A percentile compares a stretch with the other conserved stretches of the same genome.
phyloP scores from a whole-genome alignment of 1,139 yeast genomes.

The Suhomyces coccinellae region DNA sequence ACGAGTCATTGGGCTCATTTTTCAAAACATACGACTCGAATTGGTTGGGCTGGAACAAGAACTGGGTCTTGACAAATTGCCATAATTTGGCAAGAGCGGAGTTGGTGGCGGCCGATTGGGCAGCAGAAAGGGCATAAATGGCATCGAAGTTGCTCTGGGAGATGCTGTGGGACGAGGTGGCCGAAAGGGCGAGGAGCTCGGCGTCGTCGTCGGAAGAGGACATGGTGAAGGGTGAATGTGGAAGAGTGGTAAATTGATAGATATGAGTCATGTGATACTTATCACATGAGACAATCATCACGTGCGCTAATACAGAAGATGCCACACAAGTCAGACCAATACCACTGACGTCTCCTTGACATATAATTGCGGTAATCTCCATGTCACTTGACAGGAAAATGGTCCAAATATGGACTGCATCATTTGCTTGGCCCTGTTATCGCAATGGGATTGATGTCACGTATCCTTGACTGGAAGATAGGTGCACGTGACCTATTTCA shows the following conservation, averaged over 20 bases:
- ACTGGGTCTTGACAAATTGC: slow-evolving; percentile 28
- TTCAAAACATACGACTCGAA: slow-evolving; percentile 43
- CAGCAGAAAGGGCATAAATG: slow-evolving; percentile 2
- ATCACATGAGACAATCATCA: too few relatives aligned
- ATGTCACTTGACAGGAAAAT: too few relatives aligned
- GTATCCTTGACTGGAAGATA: too few relatives aligned
- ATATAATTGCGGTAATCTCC: too few relatives aligned
- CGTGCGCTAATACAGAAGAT: too few relatives aligned
- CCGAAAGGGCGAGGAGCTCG: slow-evolving; percentile 12
- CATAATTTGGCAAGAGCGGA: slow-evolving; percentile 25
- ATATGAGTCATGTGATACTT: background rate
- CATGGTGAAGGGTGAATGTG: slow-evolving; percentile 1
- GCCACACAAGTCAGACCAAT: too few relatives aligned
- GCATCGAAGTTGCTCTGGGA: slow-evolving; percentile 1
- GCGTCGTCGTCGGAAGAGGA: slow-evolving; percentile 12
- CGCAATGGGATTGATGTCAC: too few relatives aligned
- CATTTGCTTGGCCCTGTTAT: too few relatives aligned
- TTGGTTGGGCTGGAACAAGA: slow-evolving; percentile 27
- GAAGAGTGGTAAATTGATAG: background rate
- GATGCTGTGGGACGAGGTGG: slow-evolving; percentile 2
- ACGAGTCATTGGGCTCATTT: slow-evolving; percentile 56
- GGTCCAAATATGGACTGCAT: too few relatives aligned
- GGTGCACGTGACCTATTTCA: too few relatives aligned
- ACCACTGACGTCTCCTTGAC: too few relatives aligned
- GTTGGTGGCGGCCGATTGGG: slow-evolving; percentile 20